Evolutionary conservation across 495 filamentous ascomycete genomes (phyloP).

Genomic region (Talaromyces liani): DNA sequence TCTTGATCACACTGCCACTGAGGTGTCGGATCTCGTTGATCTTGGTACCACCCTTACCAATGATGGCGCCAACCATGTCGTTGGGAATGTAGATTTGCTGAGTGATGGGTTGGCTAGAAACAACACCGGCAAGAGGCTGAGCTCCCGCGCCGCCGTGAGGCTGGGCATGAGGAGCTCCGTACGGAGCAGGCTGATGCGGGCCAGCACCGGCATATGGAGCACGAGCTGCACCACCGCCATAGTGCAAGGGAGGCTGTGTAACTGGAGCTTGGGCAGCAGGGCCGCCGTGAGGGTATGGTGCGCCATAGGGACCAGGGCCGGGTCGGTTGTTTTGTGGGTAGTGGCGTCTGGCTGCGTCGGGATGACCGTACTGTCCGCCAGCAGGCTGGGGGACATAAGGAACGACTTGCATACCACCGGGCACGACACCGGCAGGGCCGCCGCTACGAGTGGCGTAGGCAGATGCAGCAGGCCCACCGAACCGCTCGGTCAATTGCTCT

Average conservation of each 20-base stretch:
- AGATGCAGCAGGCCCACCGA: slow-evolving; percentile 90
- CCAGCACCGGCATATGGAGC: slow-evolving; percentile 64
- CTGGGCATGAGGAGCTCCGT: slow-evolving; percentile 53
- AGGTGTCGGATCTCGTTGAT: slow-evolving; percentile 98
- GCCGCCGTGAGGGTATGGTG: slow-evolving; percentile 64
- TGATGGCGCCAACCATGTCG: slow-evolving; percentile 99
- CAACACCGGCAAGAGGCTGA: slow-evolving; percentile 66
- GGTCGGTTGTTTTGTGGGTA: slow-evolving; percentile 58
- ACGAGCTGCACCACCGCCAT: slow-evolving; percentile 59
- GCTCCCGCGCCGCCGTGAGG: slow-evolving; percentile 43
- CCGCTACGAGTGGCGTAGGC: slow-evolving; percentile 95
- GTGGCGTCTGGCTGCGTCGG: slow-evolving; percentile 75
- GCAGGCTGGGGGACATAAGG: slow-evolving; percentile 91
- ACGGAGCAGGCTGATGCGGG: slow-evolving; percentile 66
- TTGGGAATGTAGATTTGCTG: slow-evolving; percentile 99
- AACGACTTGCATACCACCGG: slow-evolving; percentile 95
- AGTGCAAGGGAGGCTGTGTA: slow-evolving; percentile 61
- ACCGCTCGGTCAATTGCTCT: slow-evolving; percentile 92
- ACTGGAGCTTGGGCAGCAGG: slow-evolving; percentile 56
- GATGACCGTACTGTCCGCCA: slow-evolving; percentile 84
- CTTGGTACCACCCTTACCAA: slow-evolving; percentile 96
- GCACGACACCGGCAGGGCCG: slow-evolving; percentile 83
- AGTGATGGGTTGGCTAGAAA: slow-evolving; percentile 82
- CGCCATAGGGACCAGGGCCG: slow-evolving; percentile 55
- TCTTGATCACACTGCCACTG: slow-evolving; percentile 98